phyloP scores from a whole-genome alignment of 371 early-diverging fungal species.

The Circinella umbellata region DNA sequence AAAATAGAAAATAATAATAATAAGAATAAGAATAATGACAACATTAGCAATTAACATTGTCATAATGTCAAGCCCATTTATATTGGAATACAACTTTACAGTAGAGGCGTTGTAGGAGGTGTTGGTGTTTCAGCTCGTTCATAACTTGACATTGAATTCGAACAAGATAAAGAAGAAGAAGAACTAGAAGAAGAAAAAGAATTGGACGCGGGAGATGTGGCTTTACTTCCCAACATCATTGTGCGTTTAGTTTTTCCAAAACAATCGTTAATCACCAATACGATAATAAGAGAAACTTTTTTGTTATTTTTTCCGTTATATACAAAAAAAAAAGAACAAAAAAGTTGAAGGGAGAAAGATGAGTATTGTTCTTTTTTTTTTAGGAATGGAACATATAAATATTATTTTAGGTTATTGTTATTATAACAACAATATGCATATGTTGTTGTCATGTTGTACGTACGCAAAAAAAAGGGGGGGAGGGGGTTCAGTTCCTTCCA shows the following conservation, averaged over 20 bases:
- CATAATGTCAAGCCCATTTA: too few species aligned
- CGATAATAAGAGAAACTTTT: background rate
- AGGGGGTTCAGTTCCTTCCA: background rate
- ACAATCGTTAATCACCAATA: background rate
- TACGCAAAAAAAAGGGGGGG: background rate
- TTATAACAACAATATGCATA: too few species aligned
- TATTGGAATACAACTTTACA: background rate
- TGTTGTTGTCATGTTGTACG: background rate
- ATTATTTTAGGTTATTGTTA: too few species aligned
- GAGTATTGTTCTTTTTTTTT: too few species aligned
- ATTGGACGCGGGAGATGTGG: background rate
- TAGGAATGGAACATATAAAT: too few species aligned
- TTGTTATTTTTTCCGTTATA: background rate
- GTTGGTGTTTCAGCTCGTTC: background rate
- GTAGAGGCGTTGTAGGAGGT: background rate
- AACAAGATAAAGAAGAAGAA: background rate
- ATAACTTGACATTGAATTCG: background rate
- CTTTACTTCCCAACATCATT: background rate
- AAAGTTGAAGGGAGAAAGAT: background rate
- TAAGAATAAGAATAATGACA: too few species aligned
- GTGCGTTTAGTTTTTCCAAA: conserved; percentile 5
- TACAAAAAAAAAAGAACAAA: background rate
- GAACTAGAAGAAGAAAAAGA: background rate
- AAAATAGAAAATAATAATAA: background rate
- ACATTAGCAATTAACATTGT: background rate